Base-by-base conservation (phyloP, 2,329 filamentous ascomycete species). In the Lecanoromycetidae sp. region DNA sequence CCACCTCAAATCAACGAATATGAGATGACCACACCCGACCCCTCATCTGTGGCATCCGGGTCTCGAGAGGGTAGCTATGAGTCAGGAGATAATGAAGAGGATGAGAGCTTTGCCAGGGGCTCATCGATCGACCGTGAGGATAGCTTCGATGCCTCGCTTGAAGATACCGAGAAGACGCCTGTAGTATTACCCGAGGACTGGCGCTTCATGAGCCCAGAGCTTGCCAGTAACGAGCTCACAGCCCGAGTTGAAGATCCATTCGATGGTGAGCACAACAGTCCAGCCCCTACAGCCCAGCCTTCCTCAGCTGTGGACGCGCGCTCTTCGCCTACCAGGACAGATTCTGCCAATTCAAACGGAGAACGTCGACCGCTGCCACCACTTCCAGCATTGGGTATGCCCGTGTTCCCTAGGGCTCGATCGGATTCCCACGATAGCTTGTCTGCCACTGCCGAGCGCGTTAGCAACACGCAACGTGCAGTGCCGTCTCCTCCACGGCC, bases 111-210 rank as follows among this genome's bases (percentile, higher is more conserved):
- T 53, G 61, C 73, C 44, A 63, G 73, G 7, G 76, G 76, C 35
- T 79, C 76, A 22, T 75, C 74, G 4, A 68, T 77, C 23, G 74
- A 77, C 45, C 74, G 76, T 35, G 85, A 90, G 34, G 90, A 95
- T 60, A 95, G 90, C 67, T 96, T 96, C 57, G 90, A 96, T 64
- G 90, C 86, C 12, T 94, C 87, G 5, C 74, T 96, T 1, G 90
- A 96, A 65, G 90, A 96, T 60, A 90, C 87, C 4, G 87, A 94
- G 59, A 96, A 96, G 71, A 96, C 91, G 1, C 91, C 91, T 0
- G 91, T 98, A 9, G 90, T 98, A n/a, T 77, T 93, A 19, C 91
- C 91, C 0, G 91, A 96, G 58, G 87, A 95, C 61, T 98, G 91
- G 91, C 80, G 84, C 53, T 84, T 77, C 54, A 79, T 81, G 74